phyloP scores from a whole-genome alignment of 345 rosid species.

The Camelina neglecta region DNA sequence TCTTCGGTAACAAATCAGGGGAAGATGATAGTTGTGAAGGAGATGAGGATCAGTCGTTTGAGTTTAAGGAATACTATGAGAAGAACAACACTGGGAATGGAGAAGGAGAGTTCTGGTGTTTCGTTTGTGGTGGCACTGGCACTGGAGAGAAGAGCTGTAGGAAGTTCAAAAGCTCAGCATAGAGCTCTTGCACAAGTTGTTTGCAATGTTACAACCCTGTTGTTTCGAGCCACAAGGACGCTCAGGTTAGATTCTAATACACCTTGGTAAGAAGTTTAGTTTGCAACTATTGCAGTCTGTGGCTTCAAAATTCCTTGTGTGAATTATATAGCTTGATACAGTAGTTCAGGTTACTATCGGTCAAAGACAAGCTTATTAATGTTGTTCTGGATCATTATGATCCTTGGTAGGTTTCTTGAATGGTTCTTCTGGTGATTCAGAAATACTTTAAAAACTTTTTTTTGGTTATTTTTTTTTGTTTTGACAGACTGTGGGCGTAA shows the following conservation, averaged over 20 bases:
- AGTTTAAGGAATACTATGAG: slow-evolving; percentile 66
- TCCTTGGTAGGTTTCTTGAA: slow-evolving; percentile 15
- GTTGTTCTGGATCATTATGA: slow-evolving; percentile 11
- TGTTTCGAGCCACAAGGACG: slow-evolving; percentile 32
- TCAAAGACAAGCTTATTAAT: not conserved
- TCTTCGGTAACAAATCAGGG: slow-evolving; percentile 42
- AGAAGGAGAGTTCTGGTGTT: slow-evolving; percentile 54
- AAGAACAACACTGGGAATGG: slow-evolving; percentile 51
- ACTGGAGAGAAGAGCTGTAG: slow-evolving; percentile 50
- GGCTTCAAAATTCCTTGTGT: not conserved
- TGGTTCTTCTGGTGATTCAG: slow-evolving; percentile 3
- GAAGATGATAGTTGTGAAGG: slow-evolving; percentile 41
- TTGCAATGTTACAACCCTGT: slow-evolving; percentile 60
- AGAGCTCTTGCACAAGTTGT: slow-evolving; percentile 69
- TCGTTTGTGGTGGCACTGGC: slow-evolving; percentile 61
- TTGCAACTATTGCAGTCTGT: not conserved
- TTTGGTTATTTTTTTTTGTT: not conserved
- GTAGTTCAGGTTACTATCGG: not conserved
- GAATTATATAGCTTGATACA: not conserved
- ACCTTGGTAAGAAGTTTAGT: slow-evolving; percentile 10
- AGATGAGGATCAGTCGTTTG: slow-evolving; percentile 39
- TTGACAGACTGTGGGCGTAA: slow-evolving; percentile 23
- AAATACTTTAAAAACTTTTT: not conserved
- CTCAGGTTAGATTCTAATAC: slow-evolving; percentile 24
- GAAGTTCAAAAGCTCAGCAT: slow-evolving; percentile 68